Evolutionary conservation across 2,329 filamentous ascomycete species (phyloP), one percentile per base, ranked within the genome.

Genomic region (Verticillium tricorpus): DNA sequence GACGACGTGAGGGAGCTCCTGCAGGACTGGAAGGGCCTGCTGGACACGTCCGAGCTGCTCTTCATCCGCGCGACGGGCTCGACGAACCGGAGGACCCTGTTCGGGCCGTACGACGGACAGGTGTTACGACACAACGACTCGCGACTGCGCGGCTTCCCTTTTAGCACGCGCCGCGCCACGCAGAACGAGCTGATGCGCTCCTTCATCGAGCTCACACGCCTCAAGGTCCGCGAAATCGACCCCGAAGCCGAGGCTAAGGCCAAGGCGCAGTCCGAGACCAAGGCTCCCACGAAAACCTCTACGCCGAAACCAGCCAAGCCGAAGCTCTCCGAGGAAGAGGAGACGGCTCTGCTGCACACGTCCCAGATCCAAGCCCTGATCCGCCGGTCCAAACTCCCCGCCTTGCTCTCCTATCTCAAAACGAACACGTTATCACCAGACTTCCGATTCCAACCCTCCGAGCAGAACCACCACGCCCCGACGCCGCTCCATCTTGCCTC

Each of bases 121-220:
- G 88, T 97, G 1, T 76, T 99, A 60, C 87, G 83, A 62, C 84
- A 87, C 12, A 92, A 92, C 64, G 95, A 99, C 70, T 80, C 88
- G 1, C 83, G 95, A 39, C 82, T 97, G 69, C 85, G 95, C 61
- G 89, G 91, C 0, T 97, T 99, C 65, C 95, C 95, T 0, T 99
- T 99, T 74, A 97, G 85, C 73, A 99, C 95, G 9, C 85, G 93
- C 14, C 84, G 95, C 62, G 92, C 95, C 0, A 99, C 95, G 0
- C 93, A 98, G 71, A 91, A 90, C 57, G 95, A 99, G 74, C 86
- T 99, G 0, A 95, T 98, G 90, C 87, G 94, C 45, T 90, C 90
- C 1, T 99, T 97, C 69, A 90, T 96, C 65, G 95, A 99, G 77
- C 83, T 99, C 35, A 99, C 95, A 0, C 83, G 95, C 17, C 83